Percentiles rank a stretch among this genome's conserved stretches.
These are phyloP conservation scores for Trifolium subterraneum DNA, from an alignment of 306 rosid species.

Conservation along the genomic window DNA sequence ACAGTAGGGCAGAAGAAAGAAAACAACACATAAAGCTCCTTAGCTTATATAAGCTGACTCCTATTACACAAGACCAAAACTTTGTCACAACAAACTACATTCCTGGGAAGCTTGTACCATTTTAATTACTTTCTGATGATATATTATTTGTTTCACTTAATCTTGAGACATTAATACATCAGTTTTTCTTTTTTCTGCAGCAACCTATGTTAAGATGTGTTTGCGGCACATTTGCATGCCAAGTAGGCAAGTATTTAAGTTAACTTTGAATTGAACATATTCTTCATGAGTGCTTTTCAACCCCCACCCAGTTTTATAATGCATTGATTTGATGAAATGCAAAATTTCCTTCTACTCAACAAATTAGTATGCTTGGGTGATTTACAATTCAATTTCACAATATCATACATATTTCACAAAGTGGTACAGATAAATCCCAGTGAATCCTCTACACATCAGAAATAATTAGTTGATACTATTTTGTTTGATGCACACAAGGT, in stretches of 20 bases:
- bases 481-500: neutral
- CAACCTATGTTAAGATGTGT: conserved; percentile 14
- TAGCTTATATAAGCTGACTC: conserved; percentile 17
- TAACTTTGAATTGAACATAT: conserved; percentile 5
- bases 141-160: conserved; percentile 10
- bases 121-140: neutral
- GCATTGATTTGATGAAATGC: conserved; percentile 20
- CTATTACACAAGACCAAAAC: neutral
- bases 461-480: neutral
- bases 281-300: neutral
- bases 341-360: conserved; percentile 14
- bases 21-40: conserved; percentile 18
- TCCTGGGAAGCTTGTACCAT: neutral
- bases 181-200: neutral
- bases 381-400: conserved; percentile 26
- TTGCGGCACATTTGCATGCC: neutral
- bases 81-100: conserved; percentile 24
- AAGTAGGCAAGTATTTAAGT: conserved; percentile 9
- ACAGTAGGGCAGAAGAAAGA: conserved; percentile 14
- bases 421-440: conserved; percentile 10
- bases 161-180: neutral
- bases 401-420: conserved; percentile 9
- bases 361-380: neutral
- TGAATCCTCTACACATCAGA: conserved; percentile 11
- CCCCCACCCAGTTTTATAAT: conserved; percentile 16